Base-by-base conservation (phyloP, 2,329 filamentous ascomycete species). In the Calonectria hawksworthii region DNA sequence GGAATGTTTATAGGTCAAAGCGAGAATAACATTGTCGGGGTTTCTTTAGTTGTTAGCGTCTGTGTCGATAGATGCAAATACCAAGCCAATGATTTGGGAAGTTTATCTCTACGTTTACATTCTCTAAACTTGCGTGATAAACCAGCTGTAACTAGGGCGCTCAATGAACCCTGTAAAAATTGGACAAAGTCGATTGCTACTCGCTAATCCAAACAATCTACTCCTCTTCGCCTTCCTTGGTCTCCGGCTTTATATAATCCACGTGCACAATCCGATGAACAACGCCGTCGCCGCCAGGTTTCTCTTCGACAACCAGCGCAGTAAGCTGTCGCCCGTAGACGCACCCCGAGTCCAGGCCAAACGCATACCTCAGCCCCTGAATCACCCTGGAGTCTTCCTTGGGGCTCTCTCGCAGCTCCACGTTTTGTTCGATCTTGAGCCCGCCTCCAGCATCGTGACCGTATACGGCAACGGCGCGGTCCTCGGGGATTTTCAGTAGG, bases 291-390 rank as follows among this genome's bases (percentile, higher is more conserved):
- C 26, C 47, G 1, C 38, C 14, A 1, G 21, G 6, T 0, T 1
- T 64, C 7, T 13, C 67, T 6, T 68, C 52, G 9, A 80, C 18
- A 1, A 80, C 50, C 72, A 80, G 68, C 0, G 79, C 77, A 1
- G 79, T 74, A 14, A 80, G 52, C 2, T 56, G 73, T 9, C 74
- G 76, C 3, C 95, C 95, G 74, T 90, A 91, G 0, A 95, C 92
- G 82, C 96, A 98, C 0, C 92, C 93, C 0, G 93, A 94, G 83
- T 98, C 96, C 28, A 98, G 86, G 0, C 96, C 96, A 82, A 95
- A 95, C 8, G 93, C 94, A 83, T 94, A 97, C 69, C 90, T 88
- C 41, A 67, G 21, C 3, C 41, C 67, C 13, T 30, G 56, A 0
- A 70, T 11, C 2, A n/a, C 13, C 0, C 56, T n/a, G 14, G 14